These are phyloP conservation scores for Ogataea chonburiensis DNA, from an alignment of 805 yeast genomes.

Conservation along the genomic window DNA sequence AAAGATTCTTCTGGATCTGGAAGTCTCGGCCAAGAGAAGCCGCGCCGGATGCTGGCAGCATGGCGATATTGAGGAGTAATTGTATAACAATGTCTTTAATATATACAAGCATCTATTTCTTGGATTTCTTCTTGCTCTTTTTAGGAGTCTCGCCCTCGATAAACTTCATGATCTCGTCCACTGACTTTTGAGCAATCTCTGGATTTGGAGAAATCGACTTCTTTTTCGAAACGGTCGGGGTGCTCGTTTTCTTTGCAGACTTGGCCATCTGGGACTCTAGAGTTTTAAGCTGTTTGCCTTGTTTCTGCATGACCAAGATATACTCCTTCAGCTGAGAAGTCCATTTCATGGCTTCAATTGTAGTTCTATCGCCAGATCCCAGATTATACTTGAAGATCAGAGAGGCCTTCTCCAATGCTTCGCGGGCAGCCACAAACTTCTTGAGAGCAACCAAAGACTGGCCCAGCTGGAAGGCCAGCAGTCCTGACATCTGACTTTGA, in stretches of 20 bases:
- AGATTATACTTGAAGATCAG: conserved; percentile 52
- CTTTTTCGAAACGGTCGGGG: conserved; percentile 28
- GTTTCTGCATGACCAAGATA: conserved; percentile 45
- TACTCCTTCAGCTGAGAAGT: conserved; percentile 53
- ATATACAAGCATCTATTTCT: conserved; percentile 17
- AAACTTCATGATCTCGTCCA: conserved; percentile 70
- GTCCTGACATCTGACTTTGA: conserved; percentile 59
- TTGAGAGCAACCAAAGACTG: conserved; percentile 53
- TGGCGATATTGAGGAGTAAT: conserved; percentile 68
- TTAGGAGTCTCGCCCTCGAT: conserved; percentile 54
- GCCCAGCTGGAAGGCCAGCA: conserved; percentile 66
- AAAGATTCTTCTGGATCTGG: conserved; percentile 41
- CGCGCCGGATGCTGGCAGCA: conserved; percentile 73
- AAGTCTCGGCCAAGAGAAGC: conserved; percentile 46
- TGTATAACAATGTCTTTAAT: conserved; percentile 24
- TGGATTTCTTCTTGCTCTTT: conserved; percentile 32
- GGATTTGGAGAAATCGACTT: conserved; percentile 43
- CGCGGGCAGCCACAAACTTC: conserved; percentile 56
- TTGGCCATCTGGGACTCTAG: conserved; percentile 24
- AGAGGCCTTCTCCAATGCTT: conserved; percentile 54
- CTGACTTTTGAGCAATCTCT: conserved; percentile 59
- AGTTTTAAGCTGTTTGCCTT: conserved; percentile 37
- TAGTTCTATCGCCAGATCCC: conserved; percentile 66
- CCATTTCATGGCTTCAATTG: conserved; percentile 69
- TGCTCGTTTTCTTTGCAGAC: conserved; percentile 24